Evolutionary conservation across 768 basidiomycete genomes (phyloP), one percentile per base, ranked within the genome.

Genomic region (Agaricus blazei): DNA sequence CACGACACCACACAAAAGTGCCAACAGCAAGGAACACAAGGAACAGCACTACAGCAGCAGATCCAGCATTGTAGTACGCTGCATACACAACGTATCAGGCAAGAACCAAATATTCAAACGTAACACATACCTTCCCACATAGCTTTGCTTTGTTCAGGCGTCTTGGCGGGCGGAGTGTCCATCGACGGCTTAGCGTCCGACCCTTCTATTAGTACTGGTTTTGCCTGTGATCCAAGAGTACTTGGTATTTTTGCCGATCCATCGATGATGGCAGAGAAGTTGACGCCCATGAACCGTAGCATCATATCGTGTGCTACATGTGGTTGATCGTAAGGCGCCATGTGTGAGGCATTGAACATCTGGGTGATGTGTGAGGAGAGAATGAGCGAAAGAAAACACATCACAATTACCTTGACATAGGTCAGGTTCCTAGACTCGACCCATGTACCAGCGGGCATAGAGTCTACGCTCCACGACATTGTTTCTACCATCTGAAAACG

Each of bases 51-150:
- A 94, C 72, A 3, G 88, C 85, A 1, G 88, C 90, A 0, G 93
- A 93, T 9, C 91, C 93, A 34, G 92, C 88, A 58, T 96, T 96
- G 67, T 95, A 97, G 68, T 94, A 95, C n/a, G 92, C 94, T 93
- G 52, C 11, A 43, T 41, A 7, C 29, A 7, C 29, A 51, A 34
- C 48, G 56, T 37, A 38, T 41, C 52, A 42, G 34, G 48, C 15
- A 6, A 6, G 9, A 12, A 51, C 45, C 54, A 34, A 45, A 44
- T 41, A 6, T 44, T 26, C 34, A 24, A 38, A 28, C 51, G 48
- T 5, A 14, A 23, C 9, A 66, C 78, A 54, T 60, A 91, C 92
- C 90, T 72, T 94, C 90, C 93, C 93, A 95, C 76, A 88, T 89
- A 3, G 92, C 88, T 64, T 88, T 85, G 52, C 87, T 84, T 63